phyloP scores from a whole-genome alignment of 768 basidiomycete species.

The Hygrocybe punicea region DNA sequence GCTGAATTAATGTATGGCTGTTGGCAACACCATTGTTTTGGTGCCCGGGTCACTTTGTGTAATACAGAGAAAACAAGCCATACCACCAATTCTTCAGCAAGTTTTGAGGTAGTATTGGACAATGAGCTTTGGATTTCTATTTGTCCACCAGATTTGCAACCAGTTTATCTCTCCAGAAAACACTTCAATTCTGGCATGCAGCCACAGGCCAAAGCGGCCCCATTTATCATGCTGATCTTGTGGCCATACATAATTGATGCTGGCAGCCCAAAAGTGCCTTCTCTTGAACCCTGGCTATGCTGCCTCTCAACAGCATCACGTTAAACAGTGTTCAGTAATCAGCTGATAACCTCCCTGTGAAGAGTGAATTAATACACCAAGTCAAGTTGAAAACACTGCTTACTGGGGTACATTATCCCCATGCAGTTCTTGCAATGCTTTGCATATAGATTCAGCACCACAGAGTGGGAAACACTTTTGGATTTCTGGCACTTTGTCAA shows the following conservation, averaged over 20 bases:
- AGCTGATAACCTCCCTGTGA: constrained; percentile 7
- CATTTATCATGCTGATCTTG: constrained; percentile 41
- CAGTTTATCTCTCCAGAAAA: constrained; percentile 26
- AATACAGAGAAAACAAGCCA: constrained; percentile 8
- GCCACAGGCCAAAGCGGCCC: constrained; percentile 31
- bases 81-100: constrained; percentile 16
- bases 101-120: constrained; percentile 9
- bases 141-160: constrained; percentile 35
- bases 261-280: constrained; percentile 29
- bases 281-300: constrained; percentile 15
- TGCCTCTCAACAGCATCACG: constrained; percentile 9
- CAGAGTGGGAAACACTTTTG: not conserved
- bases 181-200: constrained; percentile 32
- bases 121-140: constrained; percentile 29
- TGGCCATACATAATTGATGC: constrained; percentile 32
- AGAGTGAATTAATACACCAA: not conserved
- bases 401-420: not conserved
- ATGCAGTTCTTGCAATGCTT: not conserved
- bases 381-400: constrained; percentile 13
- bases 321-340: constrained; percentile 10
- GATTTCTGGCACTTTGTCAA: not conserved
- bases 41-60: constrained; percentile 45
- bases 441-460: not conserved
- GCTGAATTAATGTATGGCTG: constrained; percentile 37
- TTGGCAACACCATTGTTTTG: constrained; percentile 46